Percentiles rank a stretch among this genome's conserved stretches.
These are phyloP conservation scores for Eucalyptus cloeziana DNA, from an alignment of 345 rosid genomes.

Conservation along the genomic window DNA sequence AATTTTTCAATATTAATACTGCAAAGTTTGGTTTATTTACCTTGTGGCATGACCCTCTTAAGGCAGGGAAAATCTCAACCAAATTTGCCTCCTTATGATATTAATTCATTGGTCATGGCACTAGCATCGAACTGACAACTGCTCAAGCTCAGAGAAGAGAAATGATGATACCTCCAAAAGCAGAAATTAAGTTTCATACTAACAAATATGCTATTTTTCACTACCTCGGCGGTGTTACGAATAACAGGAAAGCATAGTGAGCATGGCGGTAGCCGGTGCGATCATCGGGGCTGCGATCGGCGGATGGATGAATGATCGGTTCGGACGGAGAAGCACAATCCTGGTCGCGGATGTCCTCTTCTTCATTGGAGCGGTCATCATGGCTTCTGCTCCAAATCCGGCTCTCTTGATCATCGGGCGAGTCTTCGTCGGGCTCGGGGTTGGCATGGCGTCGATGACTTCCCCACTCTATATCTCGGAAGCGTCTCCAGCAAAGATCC, in stretches of 20 bases:
- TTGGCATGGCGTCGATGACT: constrained; percentile 95
- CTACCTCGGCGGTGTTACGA: background rate
- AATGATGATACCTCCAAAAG: background rate
- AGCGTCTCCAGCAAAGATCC: constrained; percentile 76
- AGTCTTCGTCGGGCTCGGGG: constrained; percentile 77
- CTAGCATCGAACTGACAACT: background rate
- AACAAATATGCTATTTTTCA: background rate
- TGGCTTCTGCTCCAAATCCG: constrained; percentile 70
- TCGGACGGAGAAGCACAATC: constrained; percentile 49
- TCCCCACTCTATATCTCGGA: constrained; percentile 88
- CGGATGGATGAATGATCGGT: constrained; percentile 71
- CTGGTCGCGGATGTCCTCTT: constrained; percentile 68
- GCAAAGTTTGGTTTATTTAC: background rate
- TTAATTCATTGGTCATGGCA: background rate
- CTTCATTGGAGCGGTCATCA: constrained; percentile 56
- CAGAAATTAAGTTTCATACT: background rate
- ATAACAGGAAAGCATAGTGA: constrained; percentile 77
- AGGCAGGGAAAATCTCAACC: background rate
- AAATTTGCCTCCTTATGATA: background rate
- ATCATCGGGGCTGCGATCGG: constrained; percentile 77
- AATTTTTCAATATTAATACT: background rate
- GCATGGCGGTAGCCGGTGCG: constrained; percentile 90
- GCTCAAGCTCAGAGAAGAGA: background rate
- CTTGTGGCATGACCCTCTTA: background rate
- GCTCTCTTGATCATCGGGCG: constrained; percentile 53